These are phyloP conservation scores for Avena sativa DNA, from an alignment of 176 grass and related monocot genomes.

Conservation along the genomic window DNA sequence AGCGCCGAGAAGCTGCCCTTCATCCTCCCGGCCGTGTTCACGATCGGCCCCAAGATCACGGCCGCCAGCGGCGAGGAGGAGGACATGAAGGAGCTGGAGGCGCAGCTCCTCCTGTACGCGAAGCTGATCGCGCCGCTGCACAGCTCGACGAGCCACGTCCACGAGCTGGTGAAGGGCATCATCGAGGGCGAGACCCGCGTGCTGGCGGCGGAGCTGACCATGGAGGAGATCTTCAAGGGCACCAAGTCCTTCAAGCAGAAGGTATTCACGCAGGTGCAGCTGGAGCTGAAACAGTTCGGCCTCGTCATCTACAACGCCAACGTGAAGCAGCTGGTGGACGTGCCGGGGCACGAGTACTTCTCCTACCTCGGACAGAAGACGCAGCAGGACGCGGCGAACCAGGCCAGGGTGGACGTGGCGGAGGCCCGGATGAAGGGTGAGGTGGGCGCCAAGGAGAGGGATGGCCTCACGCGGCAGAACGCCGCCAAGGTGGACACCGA, in stretches of 20 bases:
- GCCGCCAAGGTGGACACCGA: constrained; percentile 75
- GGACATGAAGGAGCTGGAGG: not conserved
- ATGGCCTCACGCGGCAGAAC: constrained; percentile 61
- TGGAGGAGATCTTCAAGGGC: constrained; percentile 90
- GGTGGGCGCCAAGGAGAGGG: constrained; percentile 62
- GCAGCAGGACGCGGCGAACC: constrained; percentile 24
- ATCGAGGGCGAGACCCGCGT: constrained; percentile 91
- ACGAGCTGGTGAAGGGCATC: constrained; percentile 82
- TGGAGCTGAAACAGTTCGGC: constrained; percentile 60
- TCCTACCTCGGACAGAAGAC: constrained; percentile 24
- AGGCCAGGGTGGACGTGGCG: constrained; percentile 34
- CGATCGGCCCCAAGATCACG: constrained; percentile 62
- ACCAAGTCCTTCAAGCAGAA: constrained; percentile 59
- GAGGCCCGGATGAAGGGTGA: constrained; percentile 77
- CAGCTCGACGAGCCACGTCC: constrained; percentile 54
- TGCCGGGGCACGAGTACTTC: constrained; percentile 19
- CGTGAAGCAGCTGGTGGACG: constrained; percentile 34
- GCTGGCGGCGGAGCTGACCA: constrained; percentile 79
- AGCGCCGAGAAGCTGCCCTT: constrained; percentile 92
- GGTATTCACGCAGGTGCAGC: constrained; percentile 57
- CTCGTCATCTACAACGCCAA: constrained; percentile 22
- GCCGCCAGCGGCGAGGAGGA: not conserved
- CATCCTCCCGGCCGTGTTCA: constrained; percentile 89
- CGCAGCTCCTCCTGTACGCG: constrained; percentile 13
- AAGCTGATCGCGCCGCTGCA: constrained; percentile 12